A percentile compares a stretch with the other conserved stretches of the same genome.
Conservation (phyloP, 352 stramenopile species). For the Thraustochytrium aureum region DNA sequence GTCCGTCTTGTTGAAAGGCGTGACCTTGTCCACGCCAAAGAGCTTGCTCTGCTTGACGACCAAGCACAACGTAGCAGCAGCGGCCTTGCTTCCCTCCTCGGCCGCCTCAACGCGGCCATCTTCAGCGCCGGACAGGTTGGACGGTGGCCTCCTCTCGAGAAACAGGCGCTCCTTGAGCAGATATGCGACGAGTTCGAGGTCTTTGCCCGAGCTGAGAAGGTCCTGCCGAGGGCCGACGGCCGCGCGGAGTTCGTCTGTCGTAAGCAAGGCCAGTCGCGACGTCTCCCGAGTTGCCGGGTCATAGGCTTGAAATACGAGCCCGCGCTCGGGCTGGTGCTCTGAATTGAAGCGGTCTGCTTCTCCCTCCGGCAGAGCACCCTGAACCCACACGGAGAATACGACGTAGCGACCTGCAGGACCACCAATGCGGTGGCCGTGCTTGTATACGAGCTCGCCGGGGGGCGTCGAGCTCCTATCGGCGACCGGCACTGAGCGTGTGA, state of each 20-base stretch:
- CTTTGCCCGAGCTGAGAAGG: neutral
- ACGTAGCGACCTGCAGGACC: neutral
- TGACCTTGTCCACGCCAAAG: constrained; percentile 47
- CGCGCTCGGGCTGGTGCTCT: neutral
- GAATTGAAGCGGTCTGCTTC: constrained; percentile 11
- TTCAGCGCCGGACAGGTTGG: too few relatives aligned
- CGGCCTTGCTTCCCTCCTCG: too few relatives aligned
- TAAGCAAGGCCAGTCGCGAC: neutral
- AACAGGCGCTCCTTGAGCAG: constrained; percentile 44
- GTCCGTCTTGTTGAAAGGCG: constrained; percentile 20
- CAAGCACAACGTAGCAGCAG: neutral
- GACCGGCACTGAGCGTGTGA: constrained; percentile 1
- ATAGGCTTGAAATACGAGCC: constrained; percentile 24
- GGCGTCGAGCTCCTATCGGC: constrained; percentile 25
- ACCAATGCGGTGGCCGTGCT: constrained; percentile 46
- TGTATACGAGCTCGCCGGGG: constrained; percentile 12
- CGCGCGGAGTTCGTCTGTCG: neutral
- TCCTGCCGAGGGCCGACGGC: constrained; percentile 35
- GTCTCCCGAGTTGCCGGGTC: neutral
- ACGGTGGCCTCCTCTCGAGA: too few relatives aligned
- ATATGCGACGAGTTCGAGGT: neutral
- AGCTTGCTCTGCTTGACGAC: constrained; percentile 2
- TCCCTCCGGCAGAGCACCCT: neutral
- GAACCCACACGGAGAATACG: constrained; percentile 43
- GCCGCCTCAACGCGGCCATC: too few relatives aligned